Base-by-base conservation (phyloP, 2,329 filamentous ascomycete species). In the Epichloe sylvatica region DNA sequence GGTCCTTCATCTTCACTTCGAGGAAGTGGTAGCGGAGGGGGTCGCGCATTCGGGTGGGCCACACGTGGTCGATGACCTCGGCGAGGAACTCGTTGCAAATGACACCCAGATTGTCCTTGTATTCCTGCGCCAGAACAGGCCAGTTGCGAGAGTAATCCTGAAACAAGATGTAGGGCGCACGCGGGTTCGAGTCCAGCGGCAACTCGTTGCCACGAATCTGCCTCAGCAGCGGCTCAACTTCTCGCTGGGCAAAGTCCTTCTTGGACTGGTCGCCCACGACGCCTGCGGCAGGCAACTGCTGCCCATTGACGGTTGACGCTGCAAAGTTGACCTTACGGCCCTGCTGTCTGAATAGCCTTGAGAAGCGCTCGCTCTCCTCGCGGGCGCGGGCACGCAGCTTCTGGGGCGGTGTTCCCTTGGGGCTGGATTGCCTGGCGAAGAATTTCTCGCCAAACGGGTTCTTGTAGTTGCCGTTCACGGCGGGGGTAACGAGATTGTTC, bases 401-500 rank as follows among this genome's bases (percentile, higher is more conserved):
- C 50, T 75, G 72, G 0, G 72, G 67, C 0, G 73, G 73, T 0
- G 73, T 76, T 23, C 72, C 73, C 51, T 70, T 70, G 12, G 72
- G 69, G 41, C 67, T 70, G 3, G 71, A 72, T 11, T 72, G 71
- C 8, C 71, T 64, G 6, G 72, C 66, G 57, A 76, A 76, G 63
- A 76, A 76, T 48, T 64, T 67, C 56, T 73, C 72, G 50, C 70
- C 70, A 15, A 73, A 71, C 0, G 73, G 73, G 52, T 75, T 75
- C 64, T 76, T 76, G 67, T 76, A 76, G 62, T 73, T 74, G 46
- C 73, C 73, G 48, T 75, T 72, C 25, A 75, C 70, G 38, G 73
- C 72, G 3, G 73, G 73, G 1, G 71, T 74, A 37, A 75, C 71
- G n/a, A 76, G 67, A 48, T 75, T 73, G 61, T 74, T 74, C 34